A percentile compares a stretch with the other conserved stretches of the same genome.
Conservation (phyloP, 495 filamentous ascomycete species). For the Pyrenopolyporus hunteri region DNA sequence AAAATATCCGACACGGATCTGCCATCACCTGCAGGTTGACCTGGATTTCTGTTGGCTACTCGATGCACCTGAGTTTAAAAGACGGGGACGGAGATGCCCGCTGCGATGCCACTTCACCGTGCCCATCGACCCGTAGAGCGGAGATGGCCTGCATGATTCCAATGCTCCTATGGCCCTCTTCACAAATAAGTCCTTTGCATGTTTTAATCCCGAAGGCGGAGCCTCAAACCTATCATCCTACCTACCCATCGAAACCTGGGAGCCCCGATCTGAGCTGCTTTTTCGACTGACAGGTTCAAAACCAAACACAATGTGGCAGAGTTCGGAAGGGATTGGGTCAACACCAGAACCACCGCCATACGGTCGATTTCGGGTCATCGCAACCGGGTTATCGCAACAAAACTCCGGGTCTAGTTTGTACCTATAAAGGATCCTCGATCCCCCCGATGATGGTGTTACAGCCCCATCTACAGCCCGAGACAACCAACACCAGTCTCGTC, state of each 20-base stretch:
- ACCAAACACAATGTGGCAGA: no score
- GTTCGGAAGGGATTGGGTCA: background rate
- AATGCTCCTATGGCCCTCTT: no score
- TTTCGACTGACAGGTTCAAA: slow-evolving; percentile 1
- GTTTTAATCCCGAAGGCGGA: slow-evolving; percentile 1
- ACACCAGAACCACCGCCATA: no score
- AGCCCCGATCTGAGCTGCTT: background rate
- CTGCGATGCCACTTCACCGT: no score
- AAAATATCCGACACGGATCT: background rate
- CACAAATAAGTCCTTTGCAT: background rate
- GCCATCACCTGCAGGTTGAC: no score
- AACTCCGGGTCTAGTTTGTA: background rate
- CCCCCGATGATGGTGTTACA: slow-evolving; percentile 11
- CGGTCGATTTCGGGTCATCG: background rate
- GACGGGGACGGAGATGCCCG: no score
- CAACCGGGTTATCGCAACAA: background rate
- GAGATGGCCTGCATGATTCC: background rate
- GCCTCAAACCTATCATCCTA: background rate
- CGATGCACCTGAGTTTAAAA: no score
- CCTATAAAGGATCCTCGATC: background rate
- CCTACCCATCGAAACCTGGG: background rate
- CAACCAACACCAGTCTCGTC: background rate
- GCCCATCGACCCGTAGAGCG: background rate
- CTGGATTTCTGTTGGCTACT: no score
- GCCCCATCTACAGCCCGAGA: slow-evolving; percentile 6